Evolutionary conservation across 2,329 filamentous ascomycete genomes (phyloP).

Genomic region (Fusarium kyushuense): DNA sequence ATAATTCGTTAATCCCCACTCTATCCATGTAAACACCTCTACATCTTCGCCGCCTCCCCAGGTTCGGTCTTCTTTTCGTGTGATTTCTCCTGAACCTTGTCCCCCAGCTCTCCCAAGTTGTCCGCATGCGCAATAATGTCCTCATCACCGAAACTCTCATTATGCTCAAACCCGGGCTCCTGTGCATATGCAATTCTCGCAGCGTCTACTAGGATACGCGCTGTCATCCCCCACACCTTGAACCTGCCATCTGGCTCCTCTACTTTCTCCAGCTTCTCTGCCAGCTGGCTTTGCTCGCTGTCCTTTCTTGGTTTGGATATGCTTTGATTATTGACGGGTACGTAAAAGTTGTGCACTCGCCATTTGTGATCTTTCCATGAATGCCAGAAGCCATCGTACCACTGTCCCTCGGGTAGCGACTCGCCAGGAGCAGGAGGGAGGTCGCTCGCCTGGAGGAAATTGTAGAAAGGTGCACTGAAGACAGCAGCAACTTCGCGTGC

Average conservation of each 20-base stretch:
- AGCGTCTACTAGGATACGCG: constrained; percentile 87
- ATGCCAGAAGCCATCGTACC: constrained; percentile 89
- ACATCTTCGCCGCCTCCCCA: constrained; percentile 52
- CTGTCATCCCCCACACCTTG: constrained; percentile 96
- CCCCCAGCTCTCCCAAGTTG: constrained; percentile 61
- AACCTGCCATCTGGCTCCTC: constrained; percentile 69
- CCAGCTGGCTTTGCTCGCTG: constrained; percentile 59
- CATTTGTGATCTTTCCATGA: constrained; percentile 83
- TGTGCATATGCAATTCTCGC: constrained; percentile 85
- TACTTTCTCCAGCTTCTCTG: constrained; percentile 60
- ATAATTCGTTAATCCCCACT: neutral
- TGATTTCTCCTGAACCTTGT: constrained; percentile 49
- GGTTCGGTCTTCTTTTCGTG: constrained; percentile 48
- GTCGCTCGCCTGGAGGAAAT: constrained; percentile 77
- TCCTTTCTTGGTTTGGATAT: constrained; percentile 69
- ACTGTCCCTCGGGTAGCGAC: constrained; percentile 67
- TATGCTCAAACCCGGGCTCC: constrained; percentile 85
- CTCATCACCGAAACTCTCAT: constrained; percentile 65
- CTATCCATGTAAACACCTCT: constrained; percentile 11
- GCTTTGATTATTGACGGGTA: constrained; percentile 78
- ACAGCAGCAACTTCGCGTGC: constrained; percentile 93
- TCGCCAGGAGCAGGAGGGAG: constrained; percentile 58
- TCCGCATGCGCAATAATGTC: constrained; percentile 61
- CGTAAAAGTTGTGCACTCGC: constrained; percentile 92
- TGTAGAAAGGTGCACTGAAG: constrained; percentile 88